Evolutionary conservation across 257 asterid species (phyloP).

Genomic region (Hygrophila difformis): DNA sequence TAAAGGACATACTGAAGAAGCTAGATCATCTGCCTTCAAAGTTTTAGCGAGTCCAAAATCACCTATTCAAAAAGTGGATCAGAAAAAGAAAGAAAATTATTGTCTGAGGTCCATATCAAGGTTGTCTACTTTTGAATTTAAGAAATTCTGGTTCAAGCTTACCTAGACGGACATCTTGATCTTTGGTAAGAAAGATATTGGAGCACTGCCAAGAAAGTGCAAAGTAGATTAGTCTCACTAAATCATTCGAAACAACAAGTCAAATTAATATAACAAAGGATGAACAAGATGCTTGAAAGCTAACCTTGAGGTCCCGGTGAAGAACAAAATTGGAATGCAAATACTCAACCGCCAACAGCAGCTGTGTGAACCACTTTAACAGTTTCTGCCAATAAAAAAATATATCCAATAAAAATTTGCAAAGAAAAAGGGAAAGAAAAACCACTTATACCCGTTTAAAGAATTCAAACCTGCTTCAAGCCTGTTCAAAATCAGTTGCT

Average conservation of each 20-base stretch:
- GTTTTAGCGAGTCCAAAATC: constrained; percentile 99
- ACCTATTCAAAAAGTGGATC: constrained; percentile 38
- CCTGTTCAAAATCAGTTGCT: constrained; percentile 39
- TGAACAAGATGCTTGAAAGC: constrained; percentile 8
- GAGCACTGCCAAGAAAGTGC: constrained; percentile 67
- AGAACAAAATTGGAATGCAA: constrained; percentile 90
- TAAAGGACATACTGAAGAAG: constrained; percentile 82
- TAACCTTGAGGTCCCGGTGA: constrained; percentile 93
- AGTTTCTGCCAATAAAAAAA: constrained; percentile 47
- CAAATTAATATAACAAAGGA: constrained; percentile 14
- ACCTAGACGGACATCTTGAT: constrained; percentile 92
- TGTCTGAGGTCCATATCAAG: neutral
- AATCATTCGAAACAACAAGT: constrained; percentile 12
- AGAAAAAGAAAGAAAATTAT: constrained; percentile 10
- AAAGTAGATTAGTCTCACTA: constrained; percentile 14
- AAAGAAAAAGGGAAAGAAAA: constrained; percentile 2
- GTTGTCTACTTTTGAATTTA: too few relatives aligned
- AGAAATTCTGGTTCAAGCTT: constrained; percentile 18
- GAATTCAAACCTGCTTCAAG: constrained; percentile 77
- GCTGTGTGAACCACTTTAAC: constrained; percentile 91
- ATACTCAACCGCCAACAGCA: constrained; percentile 87
- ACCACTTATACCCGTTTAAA: constrained; percentile 5
- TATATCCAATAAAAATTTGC: neutral
- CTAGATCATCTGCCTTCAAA: constrained; percentile 94
- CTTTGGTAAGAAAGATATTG: constrained; percentile 92